Base-by-base conservation (phyloP, 2,329 filamentous ascomycete species). In the Pestalotiopsis sp. region DNA sequence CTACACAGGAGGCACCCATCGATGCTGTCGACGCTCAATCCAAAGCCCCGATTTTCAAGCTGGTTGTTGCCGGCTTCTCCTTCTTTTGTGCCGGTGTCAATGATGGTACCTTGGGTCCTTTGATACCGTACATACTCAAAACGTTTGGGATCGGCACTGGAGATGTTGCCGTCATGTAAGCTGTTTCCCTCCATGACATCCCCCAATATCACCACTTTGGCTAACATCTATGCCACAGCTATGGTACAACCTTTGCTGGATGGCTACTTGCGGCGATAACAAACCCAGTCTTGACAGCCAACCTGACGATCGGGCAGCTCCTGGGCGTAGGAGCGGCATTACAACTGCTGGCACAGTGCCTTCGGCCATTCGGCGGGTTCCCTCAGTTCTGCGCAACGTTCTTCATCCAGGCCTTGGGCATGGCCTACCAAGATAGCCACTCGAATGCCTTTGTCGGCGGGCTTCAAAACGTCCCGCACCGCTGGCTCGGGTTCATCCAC, bases 11-110 rank as follows among this genome's bases (percentile, higher is more conserved):
- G 30, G 35, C 68, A 5, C 68, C 64, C 4, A 39, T 17, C 3
- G 68, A 71, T 39, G 67, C 69, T 17, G 48, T 76, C 6, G 66
- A 69, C 14, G 71, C 70, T 26, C 73, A 76, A 62, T 39, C 71
- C 14, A 67, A 63, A 4, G 73, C 73, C 1, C 76, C 75, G 0
- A 64, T 79, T 22, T 68, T 86, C 44, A 89, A 88, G 73, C 76
- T 91, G 2, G 66, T 85, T 48, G 86, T 85, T 57, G 83, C 86
- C 2, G 85, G 84, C 0, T 85, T 90, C 70, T 88, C 87, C 0
- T 91, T 91, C 78, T 90, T 91, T 73, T 87, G 89, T 38, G 88
- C 89, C 0, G 89, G 89, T 0, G 81, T 87, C 61, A 91, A 90
- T 67, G 89, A 91, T 74, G 89, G 89, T 39, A 89, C 85, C 68